Evolutionary conservation across 176 grass and related monocot genomes (phyloP).

Genomic region (Oryza glumipatula): DNA sequence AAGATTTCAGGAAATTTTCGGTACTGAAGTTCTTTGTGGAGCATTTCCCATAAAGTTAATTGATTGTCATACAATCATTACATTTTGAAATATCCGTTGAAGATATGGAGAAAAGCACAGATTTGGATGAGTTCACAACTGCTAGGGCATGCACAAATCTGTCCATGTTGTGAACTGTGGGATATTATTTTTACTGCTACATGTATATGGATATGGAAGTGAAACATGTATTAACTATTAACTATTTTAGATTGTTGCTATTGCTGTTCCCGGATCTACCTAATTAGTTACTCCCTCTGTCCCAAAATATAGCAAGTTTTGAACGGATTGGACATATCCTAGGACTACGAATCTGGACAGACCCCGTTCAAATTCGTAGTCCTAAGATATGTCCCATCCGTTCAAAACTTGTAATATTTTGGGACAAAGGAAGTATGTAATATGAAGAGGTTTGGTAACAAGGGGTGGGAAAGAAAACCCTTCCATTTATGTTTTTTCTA

Average conservation of each 20-base stretch:
- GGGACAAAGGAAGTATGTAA: no score
- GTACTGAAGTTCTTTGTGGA: background rate
- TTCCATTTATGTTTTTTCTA: background rate
- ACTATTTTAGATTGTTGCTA: background rate
- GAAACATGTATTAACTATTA: background rate
- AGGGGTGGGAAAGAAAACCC: background rate
- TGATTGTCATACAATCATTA: background rate
- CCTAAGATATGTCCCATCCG: no score
- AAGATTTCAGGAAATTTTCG: slow-evolving; percentile 1
- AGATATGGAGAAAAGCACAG: background rate
- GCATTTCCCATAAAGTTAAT: background rate
- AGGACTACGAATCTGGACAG: no score
- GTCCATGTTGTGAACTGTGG: background rate
- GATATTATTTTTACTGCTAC: background rate
- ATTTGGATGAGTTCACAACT: background rate
- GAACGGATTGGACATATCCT: no score
- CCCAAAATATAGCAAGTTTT: no score
- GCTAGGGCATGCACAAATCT: background rate
- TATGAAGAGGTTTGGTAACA: background rate
- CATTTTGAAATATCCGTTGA: background rate
- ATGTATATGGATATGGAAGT: background rate
- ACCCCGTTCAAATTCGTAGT: no score
- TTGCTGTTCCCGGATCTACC: background rate
- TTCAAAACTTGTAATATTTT: no score
- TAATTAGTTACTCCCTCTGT: background rate